A percentile compares a stretch with the other conserved stretches of the same genome.
phyloP scores from a whole-genome alignment of 345 rosid species.

The Aquilaria sinensis region DNA sequence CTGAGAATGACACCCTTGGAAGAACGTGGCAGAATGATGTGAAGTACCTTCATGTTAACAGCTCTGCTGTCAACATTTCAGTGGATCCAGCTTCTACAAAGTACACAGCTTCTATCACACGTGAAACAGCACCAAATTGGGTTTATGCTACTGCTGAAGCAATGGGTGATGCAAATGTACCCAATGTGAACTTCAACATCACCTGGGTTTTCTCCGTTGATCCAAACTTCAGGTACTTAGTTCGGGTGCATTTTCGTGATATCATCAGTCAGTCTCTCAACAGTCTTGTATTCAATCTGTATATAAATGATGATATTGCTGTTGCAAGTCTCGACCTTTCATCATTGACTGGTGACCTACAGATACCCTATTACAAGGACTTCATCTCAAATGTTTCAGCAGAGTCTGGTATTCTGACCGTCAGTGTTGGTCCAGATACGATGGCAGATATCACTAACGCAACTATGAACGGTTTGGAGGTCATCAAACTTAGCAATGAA shows the following conservation, averaged over 20 bases:
- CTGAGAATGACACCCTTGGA: conserved; percentile 87
- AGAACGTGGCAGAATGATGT: conserved; percentile 89
- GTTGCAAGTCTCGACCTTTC: conserved; percentile 74
- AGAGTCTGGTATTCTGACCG: conserved; percentile 51
- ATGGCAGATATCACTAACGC: conserved; percentile 51
- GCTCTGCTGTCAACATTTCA: conserved; percentile 69
- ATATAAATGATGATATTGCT: conserved; percentile 73
- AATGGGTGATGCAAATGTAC: conserved; percentile 79
- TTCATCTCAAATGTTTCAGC: conserved; percentile 61
- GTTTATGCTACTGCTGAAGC: conserved; percentile 87
- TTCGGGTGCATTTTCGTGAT: conserved; percentile 91
- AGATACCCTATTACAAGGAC: conserved; percentile 68
- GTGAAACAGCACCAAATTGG: conserved; percentile 82
- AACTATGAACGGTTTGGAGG: conserved; percentile 85
- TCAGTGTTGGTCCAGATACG: conserved; percentile 85
- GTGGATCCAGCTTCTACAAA: conserved; percentile 58
- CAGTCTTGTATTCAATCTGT: conserved; percentile 70
- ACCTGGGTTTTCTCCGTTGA: conserved; percentile 81
- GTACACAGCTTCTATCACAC: conserved; percentile 39
- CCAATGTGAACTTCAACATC: conserved; percentile 65
- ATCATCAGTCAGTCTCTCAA: conserved; percentile 66
- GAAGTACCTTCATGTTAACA: conserved; percentile 71
- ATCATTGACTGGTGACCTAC: conserved; percentile 35
- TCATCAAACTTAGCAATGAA: conserved; percentile 76
- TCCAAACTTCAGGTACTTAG: conserved; percentile 69